Conservation (phyloP, 306 rosid genomes). For the Inga laurina region DNA sequence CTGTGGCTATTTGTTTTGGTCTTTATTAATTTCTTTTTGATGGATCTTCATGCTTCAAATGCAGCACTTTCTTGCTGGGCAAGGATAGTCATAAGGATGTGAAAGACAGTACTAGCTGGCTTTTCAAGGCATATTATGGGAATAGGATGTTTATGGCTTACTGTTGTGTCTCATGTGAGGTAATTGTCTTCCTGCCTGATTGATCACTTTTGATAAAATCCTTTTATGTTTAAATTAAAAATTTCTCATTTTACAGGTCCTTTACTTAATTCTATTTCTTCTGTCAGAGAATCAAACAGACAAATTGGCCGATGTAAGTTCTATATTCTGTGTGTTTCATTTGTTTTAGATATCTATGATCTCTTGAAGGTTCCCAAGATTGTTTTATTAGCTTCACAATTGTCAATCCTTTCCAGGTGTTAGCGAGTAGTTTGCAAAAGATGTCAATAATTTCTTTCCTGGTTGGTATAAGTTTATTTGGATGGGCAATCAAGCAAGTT, state of each 20-base stretch:
- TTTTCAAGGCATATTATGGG: constrained; percentile 86
- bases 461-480: constrained; percentile 62
- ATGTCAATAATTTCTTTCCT: constrained; percentile 54
- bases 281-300: constrained; percentile 66
- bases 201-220: not conserved
- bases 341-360: constrained; percentile 15
- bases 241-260: constrained; percentile 57
- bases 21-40: constrained; percentile 19
- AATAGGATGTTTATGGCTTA: constrained; percentile 96
- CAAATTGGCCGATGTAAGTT: constrained; percentile 71
- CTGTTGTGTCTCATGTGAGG: constrained; percentile 96
- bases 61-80: constrained; percentile 92
- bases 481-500: constrained; percentile 93
- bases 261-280: constrained; percentile 76
- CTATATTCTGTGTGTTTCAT: not conserved
- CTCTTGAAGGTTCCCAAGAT: constrained; percentile 15
- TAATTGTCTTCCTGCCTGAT: constrained; percentile 26
- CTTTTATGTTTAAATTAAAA: not conserved
- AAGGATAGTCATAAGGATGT: constrained; percentile 97
- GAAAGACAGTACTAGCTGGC: constrained; percentile 95
- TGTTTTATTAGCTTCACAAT: constrained; percentile 30
- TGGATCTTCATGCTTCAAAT: constrained; percentile 32
- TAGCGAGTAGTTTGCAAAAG: constrained; percentile 51
- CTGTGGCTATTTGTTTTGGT: constrained; percentile 4
- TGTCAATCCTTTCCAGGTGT: constrained; percentile 59